Percentiles rank a stretch among this genome's conserved stretches.
phyloP scores from a whole-genome alignment of 2,329 filamentous ascomycete species.

The Phoma sp. region DNA sequence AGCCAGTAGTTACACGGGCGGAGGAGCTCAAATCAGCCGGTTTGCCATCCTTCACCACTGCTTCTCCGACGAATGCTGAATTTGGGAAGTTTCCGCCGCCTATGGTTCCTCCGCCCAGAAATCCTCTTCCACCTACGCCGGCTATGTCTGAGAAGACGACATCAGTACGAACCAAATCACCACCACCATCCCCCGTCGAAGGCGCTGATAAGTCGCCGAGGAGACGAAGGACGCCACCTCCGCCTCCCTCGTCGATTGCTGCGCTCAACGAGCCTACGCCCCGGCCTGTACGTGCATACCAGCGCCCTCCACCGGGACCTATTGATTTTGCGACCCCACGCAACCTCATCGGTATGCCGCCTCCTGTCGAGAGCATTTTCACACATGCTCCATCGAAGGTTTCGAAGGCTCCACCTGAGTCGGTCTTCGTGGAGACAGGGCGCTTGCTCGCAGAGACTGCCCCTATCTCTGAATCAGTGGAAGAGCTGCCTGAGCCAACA shows the following conservation, averaged over 20 bases:
- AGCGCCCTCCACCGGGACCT: constrained; percentile 37
- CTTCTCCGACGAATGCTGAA: constrained; percentile 48
- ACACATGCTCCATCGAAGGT: constrained; percentile 23
- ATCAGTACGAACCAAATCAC: constrained; percentile 22
- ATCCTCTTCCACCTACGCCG: constrained; percentile 33
- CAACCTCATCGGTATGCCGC: constrained; percentile 30
- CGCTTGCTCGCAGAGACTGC: constrained; percentile 10
- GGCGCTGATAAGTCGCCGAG: constrained; percentile 22
- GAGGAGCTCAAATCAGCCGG: constrained; percentile 48
- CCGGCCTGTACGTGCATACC: constrained; percentile 28
- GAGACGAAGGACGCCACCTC: constrained; percentile 23
- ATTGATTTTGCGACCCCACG: constrained; percentile 36
- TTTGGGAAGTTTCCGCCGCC: constrained; percentile 46
- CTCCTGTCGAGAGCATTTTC: constrained; percentile 29
- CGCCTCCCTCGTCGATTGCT: constrained; percentile 30
- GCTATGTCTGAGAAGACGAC: constrained; percentile 21
- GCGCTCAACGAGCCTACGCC: constrained; percentile 17
- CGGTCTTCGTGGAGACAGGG: constrained; percentile 11
- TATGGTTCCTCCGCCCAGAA: constrained; percentile 42
- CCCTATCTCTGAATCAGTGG: constrained; percentile 16
- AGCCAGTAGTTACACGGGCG: constrained; percentile 38
- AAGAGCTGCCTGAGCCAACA: constrained; percentile 15
- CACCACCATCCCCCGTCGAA: constrained; percentile 25
- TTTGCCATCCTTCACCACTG: constrained; percentile 46
- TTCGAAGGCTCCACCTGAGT: constrained; percentile 16